These are phyloP conservation scores for Leccinum holopus DNA, from an alignment of 1,284 basidiomycete genomes.

Conservation along the genomic window DNA sequence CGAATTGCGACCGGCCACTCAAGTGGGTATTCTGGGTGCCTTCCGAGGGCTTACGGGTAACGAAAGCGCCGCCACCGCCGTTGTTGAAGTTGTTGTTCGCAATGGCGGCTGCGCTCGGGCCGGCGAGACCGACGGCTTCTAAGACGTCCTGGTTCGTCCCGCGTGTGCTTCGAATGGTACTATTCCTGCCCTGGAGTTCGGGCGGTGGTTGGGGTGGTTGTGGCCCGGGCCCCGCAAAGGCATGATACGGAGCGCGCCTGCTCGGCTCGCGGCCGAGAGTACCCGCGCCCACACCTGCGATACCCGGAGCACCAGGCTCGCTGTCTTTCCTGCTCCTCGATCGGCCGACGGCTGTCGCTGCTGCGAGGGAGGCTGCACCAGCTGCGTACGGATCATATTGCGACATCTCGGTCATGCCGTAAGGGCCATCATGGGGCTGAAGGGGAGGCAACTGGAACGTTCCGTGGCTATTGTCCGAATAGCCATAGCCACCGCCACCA, in stretches of 20 bases:
- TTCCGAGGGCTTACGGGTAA: constrained; percentile 26
- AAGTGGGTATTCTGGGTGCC: constrained; percentile 25
- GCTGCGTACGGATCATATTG: constrained; percentile 40
- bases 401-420: constrained; percentile 53
- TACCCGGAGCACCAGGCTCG: constrained; percentile 36
- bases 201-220: constrained; percentile 7
- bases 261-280: constrained; percentile 40
- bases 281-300: constrained; percentile 38
- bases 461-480: constrained; percentile 63
- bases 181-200: constrained; percentile 12
- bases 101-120: constrained; percentile 19
- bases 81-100: constrained; percentile 3
- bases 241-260: constrained; percentile 46
- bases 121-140: constrained; percentile 30
- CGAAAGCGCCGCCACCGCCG: neutral
- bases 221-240: constrained; percentile 41
- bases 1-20: constrained; percentile 26
- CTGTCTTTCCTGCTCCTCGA: constrained; percentile 35
- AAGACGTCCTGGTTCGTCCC: constrained; percentile 27
- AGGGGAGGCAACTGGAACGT: constrained; percentile 56
- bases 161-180: constrained; percentile 19
- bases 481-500: constrained; percentile 37
- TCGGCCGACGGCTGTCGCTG: constrained; percentile 20
- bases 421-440: constrained; percentile 39
- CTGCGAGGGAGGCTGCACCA: constrained; percentile 45